Evolutionary conservation across 1,139 yeast species (phyloP).

Genomic region (Debaryomyces subglobosus): DNA sequence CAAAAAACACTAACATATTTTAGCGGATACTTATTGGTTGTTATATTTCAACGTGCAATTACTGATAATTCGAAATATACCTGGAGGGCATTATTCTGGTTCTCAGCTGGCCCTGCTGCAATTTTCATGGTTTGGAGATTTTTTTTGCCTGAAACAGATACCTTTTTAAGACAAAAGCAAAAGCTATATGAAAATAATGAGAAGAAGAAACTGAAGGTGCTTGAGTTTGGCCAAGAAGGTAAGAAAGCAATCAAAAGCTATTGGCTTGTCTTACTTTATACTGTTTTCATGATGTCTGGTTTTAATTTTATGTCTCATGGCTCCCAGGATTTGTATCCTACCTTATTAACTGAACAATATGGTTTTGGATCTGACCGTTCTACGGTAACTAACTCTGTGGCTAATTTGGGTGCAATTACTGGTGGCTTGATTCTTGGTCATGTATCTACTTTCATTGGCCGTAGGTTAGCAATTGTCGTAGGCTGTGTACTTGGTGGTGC

Average conservation of each 20-base stretch:
- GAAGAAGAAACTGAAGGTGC: constrained; percentile 16
- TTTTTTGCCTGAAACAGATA: constrained; percentile 42
- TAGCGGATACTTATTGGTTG: constrained; percentile 63
- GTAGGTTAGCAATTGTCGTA: constrained; percentile 42
- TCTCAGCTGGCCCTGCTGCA: constrained; percentile 46
- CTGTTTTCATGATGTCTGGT: constrained; percentile 45
- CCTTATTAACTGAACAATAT: constrained; percentile 36
- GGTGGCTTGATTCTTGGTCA: constrained; percentile 43
- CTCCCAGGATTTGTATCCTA: constrained; percentile 44
- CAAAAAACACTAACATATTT: constrained; percentile 22
- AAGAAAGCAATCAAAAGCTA: constrained; percentile 34
- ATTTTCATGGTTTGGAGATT: constrained; percentile 41
- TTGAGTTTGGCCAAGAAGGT: constrained; percentile 22
- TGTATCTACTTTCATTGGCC: constrained; percentile 37
- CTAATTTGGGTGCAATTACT: constrained; percentile 41
- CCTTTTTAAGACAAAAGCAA: constrained; percentile 31
- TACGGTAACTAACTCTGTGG: constrained; percentile 42
- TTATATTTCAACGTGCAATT: constrained; percentile 62
- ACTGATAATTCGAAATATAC: constrained; percentile 34
- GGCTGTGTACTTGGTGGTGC: constrained; percentile 72
- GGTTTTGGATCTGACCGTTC: constrained; percentile 29
- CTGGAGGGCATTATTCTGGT: constrained; percentile 49
- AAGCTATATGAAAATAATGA: constrained; percentile 20
- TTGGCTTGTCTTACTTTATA: constrained; percentile 43
- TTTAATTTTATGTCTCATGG: constrained; percentile 46